phyloP scores from a whole-genome alignment of 176 grass and related monocot species.

The Urochloa ruziziensis region DNA sequence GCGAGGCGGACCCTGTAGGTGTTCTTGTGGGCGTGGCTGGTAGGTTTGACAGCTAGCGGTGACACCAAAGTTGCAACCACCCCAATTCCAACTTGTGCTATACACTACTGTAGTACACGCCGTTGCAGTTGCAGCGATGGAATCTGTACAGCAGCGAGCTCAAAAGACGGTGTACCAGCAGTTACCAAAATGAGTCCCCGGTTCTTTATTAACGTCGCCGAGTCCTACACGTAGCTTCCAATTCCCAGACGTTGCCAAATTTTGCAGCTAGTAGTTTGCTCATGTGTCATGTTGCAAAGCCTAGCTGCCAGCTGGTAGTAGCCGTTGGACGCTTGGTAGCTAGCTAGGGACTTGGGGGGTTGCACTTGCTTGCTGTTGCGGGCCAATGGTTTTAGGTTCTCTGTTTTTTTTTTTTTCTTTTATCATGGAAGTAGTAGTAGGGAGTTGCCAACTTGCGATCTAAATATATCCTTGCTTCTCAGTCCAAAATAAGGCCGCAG shows the following conservation, averaged over 20 bases:
- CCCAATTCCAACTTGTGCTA: neutral
- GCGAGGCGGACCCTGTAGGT: neutral
- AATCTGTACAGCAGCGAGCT: neutral
- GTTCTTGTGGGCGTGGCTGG: neutral
- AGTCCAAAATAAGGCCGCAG: no score
- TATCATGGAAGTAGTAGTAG: no score
- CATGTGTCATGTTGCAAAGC: no score
- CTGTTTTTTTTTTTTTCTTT: no score
- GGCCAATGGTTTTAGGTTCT: no score
- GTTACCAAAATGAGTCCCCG: neutral
- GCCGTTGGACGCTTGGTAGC: no score
- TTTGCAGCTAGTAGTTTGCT: neutral
- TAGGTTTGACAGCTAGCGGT: conserved; percentile 39
- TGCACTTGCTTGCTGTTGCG: neutral
- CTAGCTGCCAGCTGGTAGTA: no score
- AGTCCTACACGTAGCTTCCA: neutral
- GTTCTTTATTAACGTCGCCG: no score
- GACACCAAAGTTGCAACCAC: conserved; percentile 40
- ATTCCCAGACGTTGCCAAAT: neutral
- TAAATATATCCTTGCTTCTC: no score
- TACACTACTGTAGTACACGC: neutral
- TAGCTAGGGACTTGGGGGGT: neutral
- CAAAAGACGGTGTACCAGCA: neutral
- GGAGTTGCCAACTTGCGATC: no score
- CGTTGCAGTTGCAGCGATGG: neutral